phyloP scores from a whole-genome alignment of 768 basidiomycete genomes.

The Boletellus emodensis region DNA sequence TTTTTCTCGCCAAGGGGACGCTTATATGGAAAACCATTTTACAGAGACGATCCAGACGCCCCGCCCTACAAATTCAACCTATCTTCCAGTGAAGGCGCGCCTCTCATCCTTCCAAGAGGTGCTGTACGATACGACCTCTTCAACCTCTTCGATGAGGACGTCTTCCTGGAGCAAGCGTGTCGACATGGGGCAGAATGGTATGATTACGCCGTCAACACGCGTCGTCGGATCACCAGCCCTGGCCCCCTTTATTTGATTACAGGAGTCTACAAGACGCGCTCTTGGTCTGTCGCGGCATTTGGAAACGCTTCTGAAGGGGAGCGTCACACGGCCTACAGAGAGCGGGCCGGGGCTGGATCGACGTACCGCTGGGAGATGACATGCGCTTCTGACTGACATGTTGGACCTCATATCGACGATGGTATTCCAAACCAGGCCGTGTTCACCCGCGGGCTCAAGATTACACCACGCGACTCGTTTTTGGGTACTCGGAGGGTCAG shows the following conservation, averaged over 20 bases:
- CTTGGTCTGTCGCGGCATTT: slow-evolving; percentile 23
- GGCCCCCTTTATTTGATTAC: slow-evolving; percentile 25
- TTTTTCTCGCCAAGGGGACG: too few species aligned
- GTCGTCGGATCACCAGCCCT: slow-evolving; percentile 12
- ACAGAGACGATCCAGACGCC: background rate
- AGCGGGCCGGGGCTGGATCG: background rate
- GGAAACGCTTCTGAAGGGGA: background rate
- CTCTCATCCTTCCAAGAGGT: slow-evolving; percentile 33
- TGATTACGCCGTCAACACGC: slow-evolving; percentile 14
- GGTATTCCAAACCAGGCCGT: slow-evolving; percentile 20
- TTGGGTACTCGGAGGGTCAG: background rate
- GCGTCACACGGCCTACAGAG: background rate
- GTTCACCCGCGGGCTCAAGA: slow-evolving; percentile 27
- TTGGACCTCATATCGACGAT: slow-evolving; percentile 1
- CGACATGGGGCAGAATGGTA: slow-evolving; percentile 26
- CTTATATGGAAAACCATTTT: background rate
- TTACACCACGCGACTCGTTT: slow-evolving; percentile 5
- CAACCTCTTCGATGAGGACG: slow-evolving; percentile 11
- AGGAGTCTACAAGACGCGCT: background rate
- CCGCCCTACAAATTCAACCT: slow-evolving; percentile 9
- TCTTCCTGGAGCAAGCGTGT: slow-evolving; percentile 18
- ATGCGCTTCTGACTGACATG: slow-evolving; percentile 7
- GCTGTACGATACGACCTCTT: slow-evolving; percentile 20
- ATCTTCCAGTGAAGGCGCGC: slow-evolving; percentile 24
- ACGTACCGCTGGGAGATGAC: slow-evolving; percentile 11